phyloP scores from a whole-genome alignment of 352 stramenopile species.

The Pythium dissimile region DNA sequence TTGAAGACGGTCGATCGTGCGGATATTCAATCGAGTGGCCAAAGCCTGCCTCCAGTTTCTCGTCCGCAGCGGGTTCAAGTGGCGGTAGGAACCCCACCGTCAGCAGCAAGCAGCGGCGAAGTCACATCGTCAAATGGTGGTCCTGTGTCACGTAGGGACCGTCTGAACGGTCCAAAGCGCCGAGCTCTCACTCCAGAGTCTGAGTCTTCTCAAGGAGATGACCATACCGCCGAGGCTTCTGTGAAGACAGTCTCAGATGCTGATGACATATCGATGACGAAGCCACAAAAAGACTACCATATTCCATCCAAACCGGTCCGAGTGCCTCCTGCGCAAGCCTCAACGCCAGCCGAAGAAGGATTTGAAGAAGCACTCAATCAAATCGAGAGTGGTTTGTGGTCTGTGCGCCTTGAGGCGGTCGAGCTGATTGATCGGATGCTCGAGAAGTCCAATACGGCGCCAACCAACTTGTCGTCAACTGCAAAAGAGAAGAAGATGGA shows the following conservation, averaged over 20 bases:
- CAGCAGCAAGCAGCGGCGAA: neutral
- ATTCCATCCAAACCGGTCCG: neutral
- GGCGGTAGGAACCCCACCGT: neutral
- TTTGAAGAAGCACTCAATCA: slow-evolving; percentile 50
- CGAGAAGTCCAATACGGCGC: slow-evolving; percentile 1
- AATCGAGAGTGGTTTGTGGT: slow-evolving; percentile 60
- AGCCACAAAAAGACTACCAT: slow-evolving; percentile 18
- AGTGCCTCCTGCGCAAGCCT: slow-evolving; percentile 12
- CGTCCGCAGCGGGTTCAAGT: slow-evolving; percentile 23
- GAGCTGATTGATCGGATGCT: slow-evolving; percentile 30
- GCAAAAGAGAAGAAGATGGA: slow-evolving; percentile 41
- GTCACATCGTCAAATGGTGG: neutral
- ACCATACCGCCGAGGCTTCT: neutral
- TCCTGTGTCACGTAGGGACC: slow-evolving; percentile 19
- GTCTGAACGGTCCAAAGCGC: slow-evolving; percentile 21
- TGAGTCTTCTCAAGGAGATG: neutral
- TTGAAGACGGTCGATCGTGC: slow-evolving; percentile 16
- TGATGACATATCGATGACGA: too few relatives aligned
- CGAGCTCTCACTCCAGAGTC: slow-evolving; percentile 16
- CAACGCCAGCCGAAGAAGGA: slow-evolving; percentile 24
- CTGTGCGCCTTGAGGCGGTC: slow-evolving; percentile 56
- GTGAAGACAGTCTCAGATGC: neutral
- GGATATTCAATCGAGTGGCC: neutral
- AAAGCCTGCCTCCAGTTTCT: slow-evolving; percentile 6
- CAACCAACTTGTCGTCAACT: neutral